A percentile compares a stretch with the other conserved stretches of the same genome.
phyloP scores from a whole-genome alignment of 2,329 filamentous ascomycete genomes.

The Leptographium wingfieldii region DNA sequence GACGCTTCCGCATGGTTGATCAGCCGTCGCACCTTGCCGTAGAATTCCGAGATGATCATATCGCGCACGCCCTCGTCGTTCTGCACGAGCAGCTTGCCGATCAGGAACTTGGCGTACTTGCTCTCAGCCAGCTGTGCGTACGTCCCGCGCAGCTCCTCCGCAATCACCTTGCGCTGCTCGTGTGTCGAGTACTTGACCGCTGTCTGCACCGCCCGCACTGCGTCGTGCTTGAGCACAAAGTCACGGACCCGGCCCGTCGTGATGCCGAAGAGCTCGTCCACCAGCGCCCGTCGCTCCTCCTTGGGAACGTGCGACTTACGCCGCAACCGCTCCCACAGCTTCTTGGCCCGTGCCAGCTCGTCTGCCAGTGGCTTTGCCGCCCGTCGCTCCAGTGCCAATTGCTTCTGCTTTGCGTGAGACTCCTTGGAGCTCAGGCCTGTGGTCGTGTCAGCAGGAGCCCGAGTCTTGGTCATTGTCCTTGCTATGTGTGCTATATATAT shows the following conservation, averaged over 20 bases:
- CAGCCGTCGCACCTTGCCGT: constrained; percentile 79
- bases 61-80: constrained; percentile 79
- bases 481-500: background rate
- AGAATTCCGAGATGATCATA: constrained; percentile 87
- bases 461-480: no score
- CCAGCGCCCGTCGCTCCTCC: constrained; percentile 76
- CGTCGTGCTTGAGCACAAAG: constrained; percentile 97
- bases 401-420: constrained; percentile 87
- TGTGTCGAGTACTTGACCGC: constrained; percentile 89
- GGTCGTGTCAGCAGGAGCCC: background rate
- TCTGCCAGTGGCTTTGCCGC: constrained; percentile 88
- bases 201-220: constrained; percentile 90
- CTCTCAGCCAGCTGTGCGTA: constrained; percentile 82
- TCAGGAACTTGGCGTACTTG: constrained; percentile 93
- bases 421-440: constrained; percentile 58
- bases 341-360: constrained; percentile 77
- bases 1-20: constrained; percentile 94
- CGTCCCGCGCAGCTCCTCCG: constrained; percentile 70
- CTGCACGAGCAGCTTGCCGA: constrained; percentile 91
- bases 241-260: constrained; percentile 86
- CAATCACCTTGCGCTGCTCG: constrained; percentile 76
- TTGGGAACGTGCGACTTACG: constrained; percentile 86
- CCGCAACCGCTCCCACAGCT: constrained; percentile 89
- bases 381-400: constrained; percentile 76
- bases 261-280: constrained; percentile 81